Base-by-base conservation (phyloP, 345 rosid genomes). In the Euphorbia pulcherrima region DNA sequence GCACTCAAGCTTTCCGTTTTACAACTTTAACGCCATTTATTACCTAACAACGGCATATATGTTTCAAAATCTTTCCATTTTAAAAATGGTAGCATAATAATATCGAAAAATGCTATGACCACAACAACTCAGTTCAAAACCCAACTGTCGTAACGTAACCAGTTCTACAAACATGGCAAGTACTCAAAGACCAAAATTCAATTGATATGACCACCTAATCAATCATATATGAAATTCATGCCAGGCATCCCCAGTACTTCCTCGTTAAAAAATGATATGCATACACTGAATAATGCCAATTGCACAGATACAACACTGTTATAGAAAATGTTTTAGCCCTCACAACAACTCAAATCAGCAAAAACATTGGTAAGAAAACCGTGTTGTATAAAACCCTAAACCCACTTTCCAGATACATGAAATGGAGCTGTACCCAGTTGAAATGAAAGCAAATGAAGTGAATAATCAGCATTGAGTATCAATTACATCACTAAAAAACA, bases 401-500 rank as follows among this genome's bases (percentile, higher is more conserved):
- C 21, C 28, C 8, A 9, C 20, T 4, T 21, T 5, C 41, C n/a
- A 67, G 48, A 17, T 37, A 64, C 65, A 58, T 54, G 40, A 54
- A 67, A 57, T 48, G 23, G 51, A 44, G 28, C 56, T 27, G 26
- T 21, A 28, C 12, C 41, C 26, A 47, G 23, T 64, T 21, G 13
- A 63, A 50, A 41, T 58, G 37, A 53, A 33, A 68, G 27, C 54
- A 56, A 47, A 50, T 18, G 35, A 23, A 29, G 40, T 33, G 37
- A 65, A 24, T 2, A 0, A 20, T 1, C 62, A 28, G 29, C 46
- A 44, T 12, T 20, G 10, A 53, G 52, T 18, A 47, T 46, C 26
- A 17, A 66, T 33, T 69, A 73, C 68, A 26, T 44, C 60, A 63
- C n/a, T 46, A 33, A 17, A 13, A 68, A 65, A 48, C 62, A 62